These are phyloP conservation scores for Lobosporangium transversale DNA, from an alignment of 192 early-diverging fungal species.

Conservation along the genomic window DNA sequence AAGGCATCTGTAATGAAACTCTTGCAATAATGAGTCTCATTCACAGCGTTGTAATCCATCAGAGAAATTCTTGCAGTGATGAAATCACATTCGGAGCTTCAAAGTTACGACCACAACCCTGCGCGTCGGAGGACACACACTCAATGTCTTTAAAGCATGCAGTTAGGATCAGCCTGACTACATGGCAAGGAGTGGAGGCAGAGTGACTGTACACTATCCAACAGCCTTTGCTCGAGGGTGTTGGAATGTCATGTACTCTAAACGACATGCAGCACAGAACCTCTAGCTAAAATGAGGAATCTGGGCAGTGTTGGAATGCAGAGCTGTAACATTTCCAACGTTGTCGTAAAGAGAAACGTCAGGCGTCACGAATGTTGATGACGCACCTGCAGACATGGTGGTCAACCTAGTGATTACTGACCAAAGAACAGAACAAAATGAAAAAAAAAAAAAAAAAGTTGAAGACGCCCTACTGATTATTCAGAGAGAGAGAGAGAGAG, in stretches of 20 bases:
- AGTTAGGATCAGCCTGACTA: neutral
- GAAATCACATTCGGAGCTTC: neutral
- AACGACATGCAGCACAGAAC: conserved; percentile 7
- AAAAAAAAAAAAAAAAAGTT: conserved; percentile 9
- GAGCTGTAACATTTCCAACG: neutral
- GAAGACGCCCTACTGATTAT: neutral
- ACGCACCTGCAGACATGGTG: conserved; percentile 8
- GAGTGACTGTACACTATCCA: conserved; percentile 13
- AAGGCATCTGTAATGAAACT: conserved; percentile 1
- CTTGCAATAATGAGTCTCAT: conserved; percentile 2
- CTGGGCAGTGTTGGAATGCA: conserved; percentile 5
- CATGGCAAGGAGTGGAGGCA: conserved; percentile 4
- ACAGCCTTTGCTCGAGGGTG: conserved; percentile 2
- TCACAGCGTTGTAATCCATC: conserved; percentile 3
- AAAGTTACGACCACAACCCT: neutral
- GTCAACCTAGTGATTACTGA: conserved; percentile 13
- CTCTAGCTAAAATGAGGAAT: conserved; percentile 9
- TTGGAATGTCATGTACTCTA: conserved; percentile 11
- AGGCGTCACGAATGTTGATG: conserved; percentile 1
- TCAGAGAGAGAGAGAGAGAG: no score
- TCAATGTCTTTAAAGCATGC: conserved; percentile 5
- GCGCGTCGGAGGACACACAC: conserved; percentile 1
- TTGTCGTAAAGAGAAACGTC: conserved; percentile 1
- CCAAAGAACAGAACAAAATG: neutral
- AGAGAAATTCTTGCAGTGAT: neutral